These are phyloP conservation scores for Punica granatum DNA, from an alignment of 345 rosid species.

Conservation along the genomic window DNA sequence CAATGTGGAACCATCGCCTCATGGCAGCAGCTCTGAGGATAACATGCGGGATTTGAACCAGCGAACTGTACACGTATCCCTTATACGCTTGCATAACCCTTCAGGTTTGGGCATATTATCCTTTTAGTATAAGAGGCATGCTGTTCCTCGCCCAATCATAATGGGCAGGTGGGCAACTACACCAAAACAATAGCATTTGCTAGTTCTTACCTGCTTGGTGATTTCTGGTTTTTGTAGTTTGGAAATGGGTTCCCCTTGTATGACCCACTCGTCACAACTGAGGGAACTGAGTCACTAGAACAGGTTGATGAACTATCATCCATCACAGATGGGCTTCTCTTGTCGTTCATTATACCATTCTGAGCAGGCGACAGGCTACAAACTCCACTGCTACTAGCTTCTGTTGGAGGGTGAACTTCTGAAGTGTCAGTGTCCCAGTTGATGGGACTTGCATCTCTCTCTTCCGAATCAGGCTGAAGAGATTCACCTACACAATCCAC, in stretches of 20 bases:
- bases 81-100: no score
- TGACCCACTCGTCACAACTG: slow-evolving; percentile 52
- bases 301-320: slow-evolving; percentile 96
- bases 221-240: slow-evolving; percentile 35
- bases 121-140: background rate
- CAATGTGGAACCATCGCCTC: background rate
- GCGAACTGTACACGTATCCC: no score
- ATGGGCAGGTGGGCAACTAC: background rate
- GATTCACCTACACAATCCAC: slow-evolving; percentile 58
- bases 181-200: background rate
- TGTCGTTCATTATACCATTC: slow-evolving; percentile 48
- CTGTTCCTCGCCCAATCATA: background rate
- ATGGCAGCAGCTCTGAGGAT: background rate
- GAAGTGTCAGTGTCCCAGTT: slow-evolving; percentile 83
- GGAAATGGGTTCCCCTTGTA: slow-evolving; percentile 40
- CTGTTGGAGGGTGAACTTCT: slow-evolving; percentile 54
- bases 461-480: slow-evolving; percentile 73
- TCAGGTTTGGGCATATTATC: no score
- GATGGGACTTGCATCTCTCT: slow-evolving; percentile 64
- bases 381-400: slow-evolving; percentile 49
- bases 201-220: slow-evolving; percentile 38
- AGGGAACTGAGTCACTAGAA: slow-evolving; percentile 70
- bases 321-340: slow-evolving; percentile 43
- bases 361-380: slow-evolving; percentile 47
- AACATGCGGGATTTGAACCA: no score